A percentile compares a stretch with the other conserved stretches of the same genome.
These are phyloP conservation scores for Candida piceae DNA, from an alignment of 805 yeast genomes.

Conservation along the genomic window DNA sequence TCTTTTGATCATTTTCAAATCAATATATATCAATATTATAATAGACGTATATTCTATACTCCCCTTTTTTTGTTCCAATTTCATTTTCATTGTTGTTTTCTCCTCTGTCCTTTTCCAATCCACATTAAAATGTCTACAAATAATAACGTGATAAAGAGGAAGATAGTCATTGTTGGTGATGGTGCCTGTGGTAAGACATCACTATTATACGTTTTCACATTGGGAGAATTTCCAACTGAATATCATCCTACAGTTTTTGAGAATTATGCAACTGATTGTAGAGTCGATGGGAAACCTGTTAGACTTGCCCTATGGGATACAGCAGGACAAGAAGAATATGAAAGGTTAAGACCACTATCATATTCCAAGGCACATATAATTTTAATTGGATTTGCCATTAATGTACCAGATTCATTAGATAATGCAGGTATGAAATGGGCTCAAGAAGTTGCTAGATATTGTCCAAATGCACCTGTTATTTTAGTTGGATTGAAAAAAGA, in stretches of 20 bases:
- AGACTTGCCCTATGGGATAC: conserved; percentile 91
- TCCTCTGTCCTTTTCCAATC: too few relatives aligned
- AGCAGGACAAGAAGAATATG: conserved; percentile 96
- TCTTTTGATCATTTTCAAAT: too few relatives aligned
- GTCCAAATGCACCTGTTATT: conserved; percentile 74
- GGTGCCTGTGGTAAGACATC: conserved; percentile 96
- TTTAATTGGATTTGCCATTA: conserved; percentile 79
- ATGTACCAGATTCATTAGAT: conserved; percentile 77
- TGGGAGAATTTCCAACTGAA: conserved; percentile 90
- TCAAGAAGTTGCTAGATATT: conserved; percentile 71
- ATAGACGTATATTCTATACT: too few relatives aligned
- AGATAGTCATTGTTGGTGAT: conserved; percentile 88
- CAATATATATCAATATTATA: too few relatives aligned
- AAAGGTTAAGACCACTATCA: conserved; percentile 80
- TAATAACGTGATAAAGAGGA: conserved; percentile 47
- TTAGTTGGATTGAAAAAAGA: conserved; percentile 85
- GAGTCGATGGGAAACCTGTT: conserved; percentile 91
- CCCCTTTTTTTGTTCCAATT: too few relatives aligned
- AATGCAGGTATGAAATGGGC: conserved; percentile 88
- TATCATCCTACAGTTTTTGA: conserved; percentile 94
- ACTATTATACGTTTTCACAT: conserved; percentile 80
- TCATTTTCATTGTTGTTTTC: too few relatives aligned
- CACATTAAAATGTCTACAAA: conserved; percentile 8
- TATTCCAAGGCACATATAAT: conserved; percentile 85
- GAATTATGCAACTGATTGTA: conserved; percentile 88